Evolutionary conservation across 345 rosid genomes (phyloP).

Genomic region (Heritiera littoralis): DNA sequence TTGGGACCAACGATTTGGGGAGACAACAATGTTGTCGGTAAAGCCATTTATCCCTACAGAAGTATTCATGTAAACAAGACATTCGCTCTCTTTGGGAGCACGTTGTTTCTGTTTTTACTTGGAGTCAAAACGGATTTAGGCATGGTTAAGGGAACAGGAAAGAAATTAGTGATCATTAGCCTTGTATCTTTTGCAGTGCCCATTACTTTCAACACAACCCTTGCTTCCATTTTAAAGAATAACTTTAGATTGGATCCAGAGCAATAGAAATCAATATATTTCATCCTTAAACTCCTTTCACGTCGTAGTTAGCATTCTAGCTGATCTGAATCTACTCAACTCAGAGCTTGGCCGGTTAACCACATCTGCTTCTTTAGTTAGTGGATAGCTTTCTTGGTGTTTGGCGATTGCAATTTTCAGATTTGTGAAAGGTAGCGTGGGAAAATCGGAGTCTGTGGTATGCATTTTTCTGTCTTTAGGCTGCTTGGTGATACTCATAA

Average conservation of each 20-base stretch:
- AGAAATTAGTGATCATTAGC: constrained; percentile 20
- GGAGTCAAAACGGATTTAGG: constrained; percentile 28
- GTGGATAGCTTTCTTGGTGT: constrained; percentile 85
- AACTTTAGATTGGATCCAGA: neutral
- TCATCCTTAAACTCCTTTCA: constrained; percentile 72
- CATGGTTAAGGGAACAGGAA: constrained; percentile 16
- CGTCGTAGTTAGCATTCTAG: constrained; percentile 73
- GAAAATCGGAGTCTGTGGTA: constrained; percentile 42
- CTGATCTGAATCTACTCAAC: constrained; percentile 72
- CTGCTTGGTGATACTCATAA: neutral
- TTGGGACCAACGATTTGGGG: constrained; percentile 19
- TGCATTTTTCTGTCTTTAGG: neutral
- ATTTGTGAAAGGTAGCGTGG: constrained; percentile 43
- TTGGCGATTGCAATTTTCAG: constrained; percentile 50
- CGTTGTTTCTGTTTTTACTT: constrained; percentile 29
- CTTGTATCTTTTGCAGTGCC: neutral
- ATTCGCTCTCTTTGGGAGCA: constrained; percentile 20
- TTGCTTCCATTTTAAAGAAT: neutral
- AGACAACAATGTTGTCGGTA: neutral
- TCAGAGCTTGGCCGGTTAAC: constrained; percentile 80
- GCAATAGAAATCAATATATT: neutral
- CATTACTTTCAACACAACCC: neutral
- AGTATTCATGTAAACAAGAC: neutral
- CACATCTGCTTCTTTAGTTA: constrained; percentile 80
- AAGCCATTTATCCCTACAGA: neutral